Evolutionary conservation across 192 early-diverging fungal species (phyloP), one percentile per base, ranked within the genome.

Genomic region (Thoreauomyces humboldtii): DNA sequence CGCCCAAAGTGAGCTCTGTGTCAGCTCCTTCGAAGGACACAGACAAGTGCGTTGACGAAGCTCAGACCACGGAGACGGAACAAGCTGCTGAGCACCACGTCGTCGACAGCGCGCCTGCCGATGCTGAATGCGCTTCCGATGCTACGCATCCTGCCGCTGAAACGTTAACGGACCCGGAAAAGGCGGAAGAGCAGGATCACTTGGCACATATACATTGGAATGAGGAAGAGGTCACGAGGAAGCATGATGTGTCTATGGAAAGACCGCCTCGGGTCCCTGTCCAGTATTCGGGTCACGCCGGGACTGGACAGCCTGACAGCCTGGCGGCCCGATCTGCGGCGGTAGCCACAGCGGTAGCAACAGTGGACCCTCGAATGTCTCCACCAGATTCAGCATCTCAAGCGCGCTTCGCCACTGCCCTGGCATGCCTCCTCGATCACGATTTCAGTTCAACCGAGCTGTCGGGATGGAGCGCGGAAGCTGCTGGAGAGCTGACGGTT

Each of bases 381-480:
- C 47, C 7, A 52, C 25, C 2, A 15, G 50, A 5, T 7, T 22
- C 17, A 2, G 25, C 15, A 29, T 17, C 27, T 4, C 50, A 5
- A 52, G 32, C 47, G 17, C 9, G 47, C 47, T 22, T 48, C 47
- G 17, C 47, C 17, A 22, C 22, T 17, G 17, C 27, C 19, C 29
- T 52, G 17, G 25, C 50, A 3, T 52, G 50, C 29, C 17, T 52
- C 27, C 50, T 52, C 2, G 50, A 52, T 31, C 50, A 52, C 15
- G 50, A 52, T 52, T 52, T 52, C 50, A 52, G 25, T 52, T 2
- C 50, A 31, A 29, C 19, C 2, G 50, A 52, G 6, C 29, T 52
- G 14, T 52, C 50, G 15, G 50, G 50, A 15, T 52, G 50, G 50
- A 52, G 50, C 29, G 50, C 50, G 4, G 50, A 52, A 52, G 50